Evolutionary conservation across 1,284 basidiomycete species (phyloP), one percentile per base, ranked within the genome.

Genomic region (Malassezia nana): DNA sequence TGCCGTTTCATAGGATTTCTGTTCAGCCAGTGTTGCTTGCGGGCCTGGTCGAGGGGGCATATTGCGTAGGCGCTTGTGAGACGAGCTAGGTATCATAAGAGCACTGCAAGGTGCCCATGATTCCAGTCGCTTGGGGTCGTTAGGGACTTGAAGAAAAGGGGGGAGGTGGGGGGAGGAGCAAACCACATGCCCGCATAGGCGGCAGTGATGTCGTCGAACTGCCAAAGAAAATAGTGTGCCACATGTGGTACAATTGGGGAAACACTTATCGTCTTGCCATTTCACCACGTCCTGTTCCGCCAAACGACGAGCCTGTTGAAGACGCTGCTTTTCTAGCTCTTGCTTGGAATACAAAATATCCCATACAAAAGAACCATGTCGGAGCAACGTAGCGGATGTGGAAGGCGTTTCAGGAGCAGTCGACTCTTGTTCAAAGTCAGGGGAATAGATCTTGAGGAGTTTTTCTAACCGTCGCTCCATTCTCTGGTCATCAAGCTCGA

Each of bases 141-240:
- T 50, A 46, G 28, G 26, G 26, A 16, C n/a, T 15, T 62, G 57
- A 42, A 57, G 57, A n/a, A 56, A 55, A 43, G 43, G 28, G 6
- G 66, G n/a, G 39, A 75, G 88, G 1, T 85, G 79, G 0, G 90
- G 89, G 2, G 94, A 79, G 0, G 91, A 87, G 69, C 92, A 98
- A 3, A 96, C 83, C 41, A 96, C 86, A 35, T 84, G 80, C 0
- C 92, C 92, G 64, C 92, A 98, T 6, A 96, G 78, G 8, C 94
- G 83, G 75, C 92, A 98, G 72, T 98, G 92, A 65, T 98, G 92
- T 76, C 94, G 94, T 15, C 92, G 83, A 57, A 89, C 92, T 0
- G 87, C 87, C 1, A 98, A 76, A 1, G 87, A 84, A 72, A 98
- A 98, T 0, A 84, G 81, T 0, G 87, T 80, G 29, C 84, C 86